Evolutionary conservation across 768 basidiomycete species (phyloP).

Genomic region (Sutorius australiensis): DNA sequence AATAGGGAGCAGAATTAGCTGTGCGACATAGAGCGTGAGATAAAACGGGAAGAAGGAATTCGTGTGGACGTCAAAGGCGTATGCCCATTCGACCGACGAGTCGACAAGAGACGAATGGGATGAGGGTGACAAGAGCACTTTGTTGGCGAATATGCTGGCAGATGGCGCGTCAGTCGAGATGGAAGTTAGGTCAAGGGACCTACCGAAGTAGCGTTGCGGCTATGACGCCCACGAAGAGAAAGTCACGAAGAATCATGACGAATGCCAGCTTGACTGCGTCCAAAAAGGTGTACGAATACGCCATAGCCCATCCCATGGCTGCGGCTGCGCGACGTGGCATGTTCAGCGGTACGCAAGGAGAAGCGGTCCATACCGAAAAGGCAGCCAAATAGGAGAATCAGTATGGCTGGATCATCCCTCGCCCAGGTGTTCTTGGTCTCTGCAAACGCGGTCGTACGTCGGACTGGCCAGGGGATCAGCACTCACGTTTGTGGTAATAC

Average conservation of each 20-base stretch:
- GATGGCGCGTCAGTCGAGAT: conserved; percentile 11
- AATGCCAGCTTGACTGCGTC: conserved; percentile 62
- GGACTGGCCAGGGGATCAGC: background rate
- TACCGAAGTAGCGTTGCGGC: conserved; percentile 78
- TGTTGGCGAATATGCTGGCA: conserved; percentile 66
- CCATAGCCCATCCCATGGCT: conserved; percentile 80
- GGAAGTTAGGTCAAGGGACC: background rate
- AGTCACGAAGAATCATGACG: conserved; percentile 87
- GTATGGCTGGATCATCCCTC: conserved; percentile 93
- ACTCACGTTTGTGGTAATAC: conserved; percentile 93
- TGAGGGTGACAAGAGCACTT: conserved; percentile 63
- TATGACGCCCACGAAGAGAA: conserved; percentile 71
- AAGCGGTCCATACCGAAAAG: conserved; percentile 51
- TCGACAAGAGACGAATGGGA: conserved; percentile 70
- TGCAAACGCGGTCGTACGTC: conserved; percentile 27
- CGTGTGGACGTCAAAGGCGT: conserved; percentile 95
- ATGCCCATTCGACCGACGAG: conserved; percentile 83
- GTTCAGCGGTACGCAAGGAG: background rate
- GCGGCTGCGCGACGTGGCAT: conserved; percentile 47
- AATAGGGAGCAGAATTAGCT: conserved; percentile 81
- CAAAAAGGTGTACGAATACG: conserved; percentile 63
- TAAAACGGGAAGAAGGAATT: conserved; percentile 96
- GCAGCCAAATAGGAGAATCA: conserved; percentile 79
- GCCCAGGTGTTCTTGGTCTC: conserved; percentile 99
- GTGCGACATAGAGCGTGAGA: conserved; percentile 84